Evolutionary conservation across 2,329 filamentous ascomycete species (phyloP).

Genomic region (Aureobasidium leucospermi): DNA sequence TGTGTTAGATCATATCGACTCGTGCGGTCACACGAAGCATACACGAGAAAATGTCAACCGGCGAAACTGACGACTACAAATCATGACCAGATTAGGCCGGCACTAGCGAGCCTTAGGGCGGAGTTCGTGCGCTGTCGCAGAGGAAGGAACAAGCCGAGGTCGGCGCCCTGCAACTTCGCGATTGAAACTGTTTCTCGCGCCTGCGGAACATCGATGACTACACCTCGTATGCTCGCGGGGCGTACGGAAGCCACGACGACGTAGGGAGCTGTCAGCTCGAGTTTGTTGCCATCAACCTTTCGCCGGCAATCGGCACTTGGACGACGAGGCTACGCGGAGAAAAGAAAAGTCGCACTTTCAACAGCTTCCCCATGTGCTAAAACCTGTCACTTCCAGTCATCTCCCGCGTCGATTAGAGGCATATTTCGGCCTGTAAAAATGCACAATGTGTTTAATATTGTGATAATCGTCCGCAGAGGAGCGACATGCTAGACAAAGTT

Average conservation of each 20-base stretch:
- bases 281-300: neutral
- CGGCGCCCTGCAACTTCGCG: neutral
- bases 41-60: constrained; percentile 1
- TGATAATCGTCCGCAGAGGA: too few species aligned
- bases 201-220: neutral
- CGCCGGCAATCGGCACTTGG: neutral
- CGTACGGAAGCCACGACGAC: neutral
- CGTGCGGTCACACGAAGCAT: constrained; percentile 5
- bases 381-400: too few species aligned
- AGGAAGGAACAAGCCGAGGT: neutral
- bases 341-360: too few species aligned
- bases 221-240: neutral
- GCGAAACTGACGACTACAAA: constrained; percentile 7
- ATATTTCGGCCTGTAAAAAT: too few species aligned
- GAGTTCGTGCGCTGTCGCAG: neutral
- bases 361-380: too few species aligned
- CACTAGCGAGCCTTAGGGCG: constrained; percentile 5
- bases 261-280: neutral
- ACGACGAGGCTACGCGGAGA: neutral
- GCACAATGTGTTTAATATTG: too few species aligned
- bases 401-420: too few species aligned
- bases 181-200: neutral
- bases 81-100: constrained; percentile 5
- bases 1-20: constrained; percentile 4
- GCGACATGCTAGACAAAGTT: too few species aligned